Base-by-base conservation (phyloP, 2,329 filamentous ascomycete species). In the Catunica adiposa region DNA sequence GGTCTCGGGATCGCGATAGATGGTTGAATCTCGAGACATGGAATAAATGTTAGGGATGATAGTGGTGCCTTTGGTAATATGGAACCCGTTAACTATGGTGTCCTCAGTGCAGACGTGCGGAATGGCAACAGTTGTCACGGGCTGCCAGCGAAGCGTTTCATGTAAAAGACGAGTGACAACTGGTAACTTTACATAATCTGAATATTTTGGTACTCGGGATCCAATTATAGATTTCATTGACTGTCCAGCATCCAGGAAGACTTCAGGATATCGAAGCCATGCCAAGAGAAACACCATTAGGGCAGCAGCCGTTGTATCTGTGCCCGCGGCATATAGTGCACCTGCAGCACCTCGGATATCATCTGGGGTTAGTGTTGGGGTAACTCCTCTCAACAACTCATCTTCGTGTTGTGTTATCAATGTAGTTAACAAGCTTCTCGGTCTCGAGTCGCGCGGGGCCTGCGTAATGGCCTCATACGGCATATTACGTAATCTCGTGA, bases 91-190 rank as follows among this genome's bases (percentile, higher is more conserved):
- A 11, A 34, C 5, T 34, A 82, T 79, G 57, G 72, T 71, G 64
- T 77, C 75, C 34, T 72, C 77, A 20, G 74, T 67, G 61, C 80
- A 82, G 47, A 67, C 70, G 62, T 82, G 78, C 1, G 78, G 78
- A 37, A 81, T 73, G 2, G 72, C 74, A 1, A 76, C 63, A 0
- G 73, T 72, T 11, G 68, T 69, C 2, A 75, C 63, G 3, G 73
- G 73, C 26, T 64, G 65, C 67, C 69, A 73, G 22, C 73, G 67
- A 38, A 69, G 64, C 7, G 68, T 68, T 59, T 77, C 74, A 54
- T 74, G 66, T 8, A 77, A 62, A n/a, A 76, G 64, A 47, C 65
- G 64, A 53, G 73, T 68, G 26, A 77, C 63, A 56, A 73, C 75
- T 3, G 61, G 64, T 26, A 79, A 63, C 0, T 63, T 62, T 0